Percentiles rank a stretch among this genome's conserved stretches.
phyloP scores from a whole-genome alignment of 2,329 filamentous ascomycete genomes.

The Fusarium vanettenii region DNA sequence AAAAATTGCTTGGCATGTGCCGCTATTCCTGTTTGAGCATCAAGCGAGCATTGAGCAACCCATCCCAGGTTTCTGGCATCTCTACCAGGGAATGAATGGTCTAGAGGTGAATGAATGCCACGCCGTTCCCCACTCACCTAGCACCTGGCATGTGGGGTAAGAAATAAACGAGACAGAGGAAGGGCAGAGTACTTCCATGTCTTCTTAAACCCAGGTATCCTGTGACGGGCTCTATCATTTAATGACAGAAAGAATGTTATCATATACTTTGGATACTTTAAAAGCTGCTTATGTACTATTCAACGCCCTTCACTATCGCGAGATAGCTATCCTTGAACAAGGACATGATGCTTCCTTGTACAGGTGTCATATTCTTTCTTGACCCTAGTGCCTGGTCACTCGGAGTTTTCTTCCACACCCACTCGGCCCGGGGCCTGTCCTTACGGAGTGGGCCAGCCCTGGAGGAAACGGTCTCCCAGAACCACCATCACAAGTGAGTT shows the following conservation, averaged over 20 bases:
- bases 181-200: not conserved
- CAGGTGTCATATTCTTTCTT: not conserved
- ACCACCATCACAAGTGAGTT: not conserved
- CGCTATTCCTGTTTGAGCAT: constrained; percentile 27
- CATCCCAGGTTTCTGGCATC: constrained; percentile 29
- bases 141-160: constrained; percentile 4
- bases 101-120: constrained; percentile 1
- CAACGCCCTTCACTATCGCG: not conserved
- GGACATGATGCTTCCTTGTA: not conserved
- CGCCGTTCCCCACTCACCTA: constrained; percentile 7
- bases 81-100: constrained; percentile 9
- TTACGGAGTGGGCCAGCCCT: constrained; percentile 14
- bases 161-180: not conserved
- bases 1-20: constrained; percentile 29
- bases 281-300: not conserved
- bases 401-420: constrained; percentile 34
- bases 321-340: not conserved
- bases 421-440: constrained; percentile 15
- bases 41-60: constrained; percentile 1
- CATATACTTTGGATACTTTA: not conserved
- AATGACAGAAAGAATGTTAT: not conserved
- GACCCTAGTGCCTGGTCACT: constrained; percentile 20
- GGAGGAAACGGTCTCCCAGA: not conserved
- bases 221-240: not conserved
- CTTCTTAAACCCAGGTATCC: not conserved